Percentiles rank a stretch among this genome's conserved stretches.
Evolutionary conservation across 2,329 filamentous ascomycete genomes (phyloP).

Genomic region (Paecilomyces dactylethromorphus): DNA sequence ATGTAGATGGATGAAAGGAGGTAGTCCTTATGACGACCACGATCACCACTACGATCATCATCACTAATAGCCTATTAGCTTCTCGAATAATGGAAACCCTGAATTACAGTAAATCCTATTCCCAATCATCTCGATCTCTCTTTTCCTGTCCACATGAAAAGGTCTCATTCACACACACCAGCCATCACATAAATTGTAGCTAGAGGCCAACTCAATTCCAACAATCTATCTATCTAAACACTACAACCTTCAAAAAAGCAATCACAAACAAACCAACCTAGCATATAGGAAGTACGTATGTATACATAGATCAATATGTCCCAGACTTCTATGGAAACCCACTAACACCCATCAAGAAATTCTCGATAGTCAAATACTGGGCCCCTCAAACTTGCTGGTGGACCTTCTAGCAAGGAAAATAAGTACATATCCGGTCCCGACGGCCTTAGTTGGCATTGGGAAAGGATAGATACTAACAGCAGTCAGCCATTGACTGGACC

Average conservation of each 20-base stretch:
- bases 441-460: background rate
- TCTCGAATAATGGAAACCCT: too few species aligned
- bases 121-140: too few species aligned
- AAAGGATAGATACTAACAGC: background rate
- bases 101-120: too few species aligned
- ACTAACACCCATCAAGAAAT: conserved; percentile 22
- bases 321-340: conserved; percentile 43
- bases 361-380: conserved; percentile 24
- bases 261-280: background rate
- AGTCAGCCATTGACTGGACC: background rate
- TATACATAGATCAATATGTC: conserved; percentile 18
- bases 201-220: too few species aligned
- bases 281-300: background rate
- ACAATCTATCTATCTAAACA: too few species aligned
- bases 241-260: background rate
- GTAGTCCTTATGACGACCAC: too few species aligned
- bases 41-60: too few species aligned
- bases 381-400: conserved; percentile 42
- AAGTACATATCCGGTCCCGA: background rate
- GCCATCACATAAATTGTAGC: too few species aligned
- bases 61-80: too few species aligned
- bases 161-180: too few species aligned
- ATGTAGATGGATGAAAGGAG: too few species aligned
- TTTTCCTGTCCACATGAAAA: too few species aligned
- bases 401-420: conserved; percentile 31